A percentile compares a stretch with the other conserved stretches of the same genome.
phyloP scores from a whole-genome alignment of 345 rosid genomes.

The Mangifera indica region DNA sequence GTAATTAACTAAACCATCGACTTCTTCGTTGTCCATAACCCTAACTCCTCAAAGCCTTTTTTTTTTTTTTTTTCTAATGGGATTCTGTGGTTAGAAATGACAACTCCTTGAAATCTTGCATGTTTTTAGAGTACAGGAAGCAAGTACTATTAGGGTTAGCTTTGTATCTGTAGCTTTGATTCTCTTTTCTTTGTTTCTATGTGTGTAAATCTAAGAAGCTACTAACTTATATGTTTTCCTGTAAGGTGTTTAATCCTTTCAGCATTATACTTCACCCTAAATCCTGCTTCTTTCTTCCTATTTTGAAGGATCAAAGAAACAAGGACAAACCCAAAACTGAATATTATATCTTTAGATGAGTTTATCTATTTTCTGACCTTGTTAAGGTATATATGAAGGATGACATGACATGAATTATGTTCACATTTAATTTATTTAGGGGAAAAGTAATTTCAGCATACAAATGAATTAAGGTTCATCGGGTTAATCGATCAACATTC shows the following conservation, averaged over 20 bases:
- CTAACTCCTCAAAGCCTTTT: no score
- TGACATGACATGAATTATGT: not conserved
- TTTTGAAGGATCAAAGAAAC: not conserved
- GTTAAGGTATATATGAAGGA: not conserved
- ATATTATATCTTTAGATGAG: not conserved
- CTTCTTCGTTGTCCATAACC: not conserved
- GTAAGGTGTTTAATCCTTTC: not conserved
- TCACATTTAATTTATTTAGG: not conserved
- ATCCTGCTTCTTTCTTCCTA: not conserved
- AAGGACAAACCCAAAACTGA: not conserved
- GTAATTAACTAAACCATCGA: conserved; percentile 13
- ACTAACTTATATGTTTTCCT: not conserved
- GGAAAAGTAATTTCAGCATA: not conserved
- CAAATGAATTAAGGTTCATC: not conserved
- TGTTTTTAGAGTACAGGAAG: not conserved
- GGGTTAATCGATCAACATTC: not conserved
- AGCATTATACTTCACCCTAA: not conserved
- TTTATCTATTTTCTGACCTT: not conserved
- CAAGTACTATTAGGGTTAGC: not conserved
- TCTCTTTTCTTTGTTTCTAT: conserved; percentile 9
- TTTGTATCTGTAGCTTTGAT: conserved; percentile 4
- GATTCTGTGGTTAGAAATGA: not conserved
- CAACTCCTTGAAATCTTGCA: not conserved
- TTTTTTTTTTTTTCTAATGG: not conserved
- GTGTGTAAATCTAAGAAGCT: conserved; percentile 3